phyloP scores from a whole-genome alignment of 2,329 filamentous ascomycete genomes.

The Diaporthe eres region DNA sequence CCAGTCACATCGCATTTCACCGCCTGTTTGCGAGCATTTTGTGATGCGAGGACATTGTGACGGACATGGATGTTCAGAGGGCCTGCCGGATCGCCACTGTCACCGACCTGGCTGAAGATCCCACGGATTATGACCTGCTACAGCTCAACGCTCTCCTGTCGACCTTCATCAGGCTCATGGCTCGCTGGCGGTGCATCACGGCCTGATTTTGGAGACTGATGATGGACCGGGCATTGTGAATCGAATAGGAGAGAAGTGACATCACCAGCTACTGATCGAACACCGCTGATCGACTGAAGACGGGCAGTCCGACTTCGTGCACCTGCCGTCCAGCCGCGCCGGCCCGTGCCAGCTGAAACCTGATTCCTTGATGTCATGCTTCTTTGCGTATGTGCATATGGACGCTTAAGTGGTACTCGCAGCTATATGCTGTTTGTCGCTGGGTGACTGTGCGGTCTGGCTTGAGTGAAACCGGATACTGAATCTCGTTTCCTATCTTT shows the following conservation, averaged over 20 bases:
- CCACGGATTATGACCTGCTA: background rate
- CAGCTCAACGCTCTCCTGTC: conserved; percentile 15
- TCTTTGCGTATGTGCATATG: background rate
- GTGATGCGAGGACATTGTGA: background rate
- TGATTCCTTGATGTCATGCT: background rate
- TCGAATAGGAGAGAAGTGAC: background rate
- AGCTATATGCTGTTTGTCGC: background rate
- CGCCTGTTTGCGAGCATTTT: background rate
- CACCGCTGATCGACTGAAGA: background rate
- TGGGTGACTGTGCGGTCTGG: background rate
- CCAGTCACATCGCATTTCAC: background rate
- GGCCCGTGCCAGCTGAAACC: background rate
- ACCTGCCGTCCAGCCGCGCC: background rate
- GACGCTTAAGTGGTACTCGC: background rate
- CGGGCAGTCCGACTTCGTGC: background rate
- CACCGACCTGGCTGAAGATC: background rate
- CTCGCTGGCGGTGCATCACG: background rate
- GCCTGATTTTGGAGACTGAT: too few relatives aligned
- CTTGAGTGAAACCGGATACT: background rate
- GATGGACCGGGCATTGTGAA: background rate
- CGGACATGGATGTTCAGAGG: background rate
- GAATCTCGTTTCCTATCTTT: background rate
- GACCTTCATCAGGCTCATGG: background rate
- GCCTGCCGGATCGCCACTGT: background rate
- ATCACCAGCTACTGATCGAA: background rate